Evolutionary conservation across 1,284 basidiomycete species (phyloP).

Genomic region (Kalmanozyma brasiliensis): DNA sequence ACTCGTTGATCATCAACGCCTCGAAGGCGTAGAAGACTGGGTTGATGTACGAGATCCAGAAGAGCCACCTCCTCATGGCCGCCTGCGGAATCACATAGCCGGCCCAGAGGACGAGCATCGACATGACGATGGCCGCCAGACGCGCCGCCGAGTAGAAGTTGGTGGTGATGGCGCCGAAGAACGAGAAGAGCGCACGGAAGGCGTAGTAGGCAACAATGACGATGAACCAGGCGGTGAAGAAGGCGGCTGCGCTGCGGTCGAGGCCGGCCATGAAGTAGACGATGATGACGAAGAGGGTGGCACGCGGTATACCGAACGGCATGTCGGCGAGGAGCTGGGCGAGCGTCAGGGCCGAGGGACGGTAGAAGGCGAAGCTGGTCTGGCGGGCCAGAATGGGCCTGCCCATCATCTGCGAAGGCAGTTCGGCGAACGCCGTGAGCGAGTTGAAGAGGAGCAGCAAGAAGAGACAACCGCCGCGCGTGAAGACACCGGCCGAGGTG

Average conservation of each 20-base stretch:
- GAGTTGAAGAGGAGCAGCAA: conserved; percentile 69
- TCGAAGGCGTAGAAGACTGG: conserved; percentile 80
- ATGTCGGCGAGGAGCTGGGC: conserved; percentile 66
- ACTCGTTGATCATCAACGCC: conserved; percentile 73
- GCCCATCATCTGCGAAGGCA: conserved; percentile 56
- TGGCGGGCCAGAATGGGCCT: conserved; percentile 56
- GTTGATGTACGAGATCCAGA: conserved; percentile 73
- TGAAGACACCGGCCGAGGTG: conserved; percentile 74
- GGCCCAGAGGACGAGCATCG: conserved; percentile 52
- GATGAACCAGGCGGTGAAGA: conserved; percentile 73
- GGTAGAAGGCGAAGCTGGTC: conserved; percentile 62
- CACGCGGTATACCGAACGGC: conserved; percentile 69
- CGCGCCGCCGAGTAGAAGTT: conserved; percentile 55
- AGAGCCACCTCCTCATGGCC: conserved; percentile 86
- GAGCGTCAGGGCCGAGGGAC: conserved; percentile 60
- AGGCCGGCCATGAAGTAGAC: conserved; percentile 66
- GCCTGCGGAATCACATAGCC: conserved; percentile 58
- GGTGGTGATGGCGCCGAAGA: conserved; percentile 54
- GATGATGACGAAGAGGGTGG: conserved; percentile 68
- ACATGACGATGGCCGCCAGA: conserved; percentile 58
- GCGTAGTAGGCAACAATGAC: conserved; percentile 54
- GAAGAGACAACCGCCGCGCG: conserved; percentile 86
- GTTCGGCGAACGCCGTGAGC: conserved; percentile 68
- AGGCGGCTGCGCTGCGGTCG: conserved; percentile 46
- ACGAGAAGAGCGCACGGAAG: conserved; percentile 55